Evolutionary conservation across 1,139 yeast species (phyloP), one percentile per base, ranked within the genome.

Genomic region (Diutina catenulata): DNA sequence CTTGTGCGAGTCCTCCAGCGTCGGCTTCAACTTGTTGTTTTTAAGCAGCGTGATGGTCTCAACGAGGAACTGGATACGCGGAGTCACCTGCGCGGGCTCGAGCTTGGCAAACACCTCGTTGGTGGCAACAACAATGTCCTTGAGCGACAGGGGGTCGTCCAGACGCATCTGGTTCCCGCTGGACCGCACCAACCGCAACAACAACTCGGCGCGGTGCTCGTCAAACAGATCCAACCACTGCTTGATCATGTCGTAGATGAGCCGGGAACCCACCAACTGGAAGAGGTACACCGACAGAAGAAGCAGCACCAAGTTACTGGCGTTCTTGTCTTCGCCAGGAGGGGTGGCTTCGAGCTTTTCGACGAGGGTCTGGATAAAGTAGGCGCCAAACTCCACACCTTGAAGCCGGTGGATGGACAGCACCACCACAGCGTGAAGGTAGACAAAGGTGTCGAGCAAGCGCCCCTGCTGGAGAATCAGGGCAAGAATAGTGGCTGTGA

Each of bases 301-400:
- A 37, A 91, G 59, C 1, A 88, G 72, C n/a, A 83, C 57, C 39
- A 86, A 51, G 51, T 91, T 91, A 7, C 77, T 65, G 1, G 81
- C 70, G 46, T 77, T 80, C 48, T 79, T 83, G 10, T n/a, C 16
- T 13, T 27, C 29, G n/a, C n/a, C n/a, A n/a, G n/a, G n/a, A 13
- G 29, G 19, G 19, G 33, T 23, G 5, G 22, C 11, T 42, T 73
- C 76, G 54, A 76, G 76, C 41, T 64, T 68, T 47, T 84, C 95
- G 22, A 88, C 81, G 39, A 84, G 55, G 0, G 74, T 68, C 53
- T 93, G 98, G 27, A 88, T 66, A 45, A 87, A 80, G 48, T 66
- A 74, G 0, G 97, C 98, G 40, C 95, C 97, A 56, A 87, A 82
- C 45, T 86, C 95, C 26, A 80, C 75, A 15, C 98, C 98, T 51